Percentiles rank a stretch among this genome's conserved stretches.
Conservation (phyloP, 2,329 filamentous ascomycete genomes). For the Myotisia sp. region DNA sequence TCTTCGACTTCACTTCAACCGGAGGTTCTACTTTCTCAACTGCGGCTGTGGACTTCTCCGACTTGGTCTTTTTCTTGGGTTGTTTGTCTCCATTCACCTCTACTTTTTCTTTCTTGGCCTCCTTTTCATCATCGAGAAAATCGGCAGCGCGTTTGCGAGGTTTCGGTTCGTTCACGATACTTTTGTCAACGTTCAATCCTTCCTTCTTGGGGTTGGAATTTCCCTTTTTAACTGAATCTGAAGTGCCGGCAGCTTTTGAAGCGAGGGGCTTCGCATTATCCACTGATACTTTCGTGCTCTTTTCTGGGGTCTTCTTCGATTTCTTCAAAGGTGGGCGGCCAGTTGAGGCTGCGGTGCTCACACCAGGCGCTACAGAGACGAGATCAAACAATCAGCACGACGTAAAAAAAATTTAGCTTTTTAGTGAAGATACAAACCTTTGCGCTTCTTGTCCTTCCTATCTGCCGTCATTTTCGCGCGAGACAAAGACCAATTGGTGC, state of each 20-base stretch:
- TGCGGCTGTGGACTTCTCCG: neutral
- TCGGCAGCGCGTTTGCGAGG: constrained; percentile 36
- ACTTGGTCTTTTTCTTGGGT: constrained; percentile 31
- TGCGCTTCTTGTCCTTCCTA: constrained; percentile 42
- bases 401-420: constrained; percentile 6
- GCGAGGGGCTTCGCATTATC: constrained; percentile 18
- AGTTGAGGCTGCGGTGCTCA: constrained; percentile 22
- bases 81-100: constrained; percentile 33
- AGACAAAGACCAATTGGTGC: too few species aligned
- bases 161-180: constrained; percentile 24
- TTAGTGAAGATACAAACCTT: constrained; percentile 27
- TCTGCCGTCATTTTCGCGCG: constrained; percentile 39
- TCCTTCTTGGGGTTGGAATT: constrained; percentile 11
- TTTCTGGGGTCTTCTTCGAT: constrained; percentile 39
- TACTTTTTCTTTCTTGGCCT: constrained; percentile 29
- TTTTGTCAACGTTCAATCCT: constrained; percentile 22
- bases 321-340: constrained; percentile 42
- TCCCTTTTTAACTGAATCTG: constrained; percentile 16
- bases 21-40: constrained; percentile 9
- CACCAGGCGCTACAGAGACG: constrained; percentile 4
- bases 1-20: constrained; percentile 20
- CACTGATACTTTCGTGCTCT: constrained; percentile 17
- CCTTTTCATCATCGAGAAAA: constrained; percentile 31
- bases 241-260: constrained; percentile 19
- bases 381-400: constrained; percentile 8